These are phyloP conservation scores for Penicillium sclerotigenum DNA, from an alignment of 2,329 filamentous ascomycete genomes.

Conservation along the genomic window DNA sequence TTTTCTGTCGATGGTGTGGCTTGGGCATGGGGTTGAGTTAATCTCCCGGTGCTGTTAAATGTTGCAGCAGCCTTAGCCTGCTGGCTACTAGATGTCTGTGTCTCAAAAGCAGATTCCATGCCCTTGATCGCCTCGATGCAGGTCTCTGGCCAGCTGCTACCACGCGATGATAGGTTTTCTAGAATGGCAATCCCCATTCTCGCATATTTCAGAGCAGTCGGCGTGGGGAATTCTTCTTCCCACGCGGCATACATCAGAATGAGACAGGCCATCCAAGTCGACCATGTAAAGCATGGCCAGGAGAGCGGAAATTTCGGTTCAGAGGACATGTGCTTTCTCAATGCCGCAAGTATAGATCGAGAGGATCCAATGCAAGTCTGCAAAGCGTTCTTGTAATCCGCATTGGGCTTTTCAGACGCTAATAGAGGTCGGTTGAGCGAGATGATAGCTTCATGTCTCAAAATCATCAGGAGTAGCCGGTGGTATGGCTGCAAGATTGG, in stretches of 20 bases:
- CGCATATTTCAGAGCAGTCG: conserved; percentile 43
- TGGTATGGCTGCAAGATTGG: conserved; percentile 36
- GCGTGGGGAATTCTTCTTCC: conserved; percentile 42
- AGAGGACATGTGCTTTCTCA: conserved; percentile 32
- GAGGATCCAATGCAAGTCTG: conserved; percentile 54
- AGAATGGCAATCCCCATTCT: conserved; percentile 32
- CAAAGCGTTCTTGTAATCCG: conserved; percentile 49
- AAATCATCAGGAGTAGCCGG: conserved; percentile 42
- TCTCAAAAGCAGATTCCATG: conserved; percentile 30
- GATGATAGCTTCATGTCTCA: conserved; percentile 52
- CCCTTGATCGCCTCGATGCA: conserved; percentile 40
- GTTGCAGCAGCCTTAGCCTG: background rate
- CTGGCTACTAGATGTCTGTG: background rate
- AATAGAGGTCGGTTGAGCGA: conserved; percentile 52
- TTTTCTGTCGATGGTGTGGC: background rate
- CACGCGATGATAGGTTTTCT: conserved; percentile 33
- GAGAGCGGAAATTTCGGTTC: conserved; percentile 34
- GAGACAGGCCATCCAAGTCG: conserved; percentile 54
- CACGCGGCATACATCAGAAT: conserved; percentile 52
- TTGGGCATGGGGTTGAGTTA: background rate
- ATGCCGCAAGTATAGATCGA: conserved; percentile 46
- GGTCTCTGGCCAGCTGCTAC: conserved; percentile 39
- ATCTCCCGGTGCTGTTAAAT: background rate
- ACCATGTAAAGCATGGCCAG: conserved; percentile 55
- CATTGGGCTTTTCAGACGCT: conserved; percentile 44